Evolutionary conservation across 129 eudicot species (phyloP).

Genomic region (Erigeron canadensis): DNA sequence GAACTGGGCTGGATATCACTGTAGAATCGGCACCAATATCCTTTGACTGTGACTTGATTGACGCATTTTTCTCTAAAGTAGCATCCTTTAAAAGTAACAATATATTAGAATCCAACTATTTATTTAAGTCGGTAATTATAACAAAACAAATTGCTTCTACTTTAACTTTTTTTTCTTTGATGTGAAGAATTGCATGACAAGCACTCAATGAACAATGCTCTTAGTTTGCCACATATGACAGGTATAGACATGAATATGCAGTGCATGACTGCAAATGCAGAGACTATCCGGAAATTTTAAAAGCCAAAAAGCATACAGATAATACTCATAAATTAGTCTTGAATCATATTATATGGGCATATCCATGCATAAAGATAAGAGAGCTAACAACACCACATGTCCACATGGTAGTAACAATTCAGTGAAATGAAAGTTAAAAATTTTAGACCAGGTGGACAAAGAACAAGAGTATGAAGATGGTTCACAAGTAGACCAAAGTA

Average conservation of each 20-base stretch:
- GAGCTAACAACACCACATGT: neutral
- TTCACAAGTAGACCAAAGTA: neutral
- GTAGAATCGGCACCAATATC: conserved; percentile 48
- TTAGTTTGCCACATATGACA: neutral
- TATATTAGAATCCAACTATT: conserved; percentile 24
- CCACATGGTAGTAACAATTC: neutral
- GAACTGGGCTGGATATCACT: conserved; percentile 40
- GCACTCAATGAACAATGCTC: conserved; percentile 2
- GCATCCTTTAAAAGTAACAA: conserved; percentile 46
- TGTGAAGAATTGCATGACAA: neutral
- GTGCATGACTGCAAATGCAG: neutral
- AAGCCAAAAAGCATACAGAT: conserved; percentile 9
- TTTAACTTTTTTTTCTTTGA: too few species aligned
- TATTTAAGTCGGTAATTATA: neutral
- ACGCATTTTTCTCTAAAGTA: conserved; percentile 48
- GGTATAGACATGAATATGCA: conserved; percentile 16
- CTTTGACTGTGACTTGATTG: conserved; percentile 46
- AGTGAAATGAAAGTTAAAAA: conserved; percentile 7
- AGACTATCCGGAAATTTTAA: neutral
- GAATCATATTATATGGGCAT: neutral
- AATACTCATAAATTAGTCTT: neutral
- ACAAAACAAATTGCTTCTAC: neutral
- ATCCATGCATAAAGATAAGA: conserved; percentile 4
- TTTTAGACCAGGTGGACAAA: neutral
- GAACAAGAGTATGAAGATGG: neutral